These are phyloP conservation scores for Ophiostoma ips DNA, from an alignment of 2,329 filamentous ascomycete genomes.

Conservation along the genomic window DNA sequence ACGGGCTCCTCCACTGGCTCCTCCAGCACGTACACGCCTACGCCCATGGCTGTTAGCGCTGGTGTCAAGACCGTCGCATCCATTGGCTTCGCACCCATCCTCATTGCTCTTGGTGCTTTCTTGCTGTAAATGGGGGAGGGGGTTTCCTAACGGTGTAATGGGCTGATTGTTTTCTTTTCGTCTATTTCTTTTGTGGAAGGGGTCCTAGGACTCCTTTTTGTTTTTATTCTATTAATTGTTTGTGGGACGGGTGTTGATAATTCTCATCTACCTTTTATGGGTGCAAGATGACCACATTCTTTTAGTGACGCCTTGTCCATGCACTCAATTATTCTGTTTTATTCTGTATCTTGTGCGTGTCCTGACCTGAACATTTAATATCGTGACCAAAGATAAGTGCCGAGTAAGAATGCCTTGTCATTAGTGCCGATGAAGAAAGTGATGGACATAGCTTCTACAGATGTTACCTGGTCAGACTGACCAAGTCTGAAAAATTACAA, in stretches of 20 bases:
- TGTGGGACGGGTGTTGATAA: background rate
- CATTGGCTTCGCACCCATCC: conserved; percentile 3
- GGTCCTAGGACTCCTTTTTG: background rate
- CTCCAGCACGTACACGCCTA: background rate
- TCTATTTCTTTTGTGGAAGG: background rate
- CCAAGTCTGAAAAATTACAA: no score
- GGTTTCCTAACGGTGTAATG: background rate
- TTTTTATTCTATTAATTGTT: background rate
- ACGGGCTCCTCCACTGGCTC: background rate
- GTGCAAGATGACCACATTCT: background rate
- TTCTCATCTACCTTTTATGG: background rate
- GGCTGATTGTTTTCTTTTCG: background rate
- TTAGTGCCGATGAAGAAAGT: no score
- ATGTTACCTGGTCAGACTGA: no score
- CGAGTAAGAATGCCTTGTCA: no score
- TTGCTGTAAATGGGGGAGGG: no score
- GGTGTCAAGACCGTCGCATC: conserved; percentile 9
- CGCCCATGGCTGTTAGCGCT: conserved; percentile 6
- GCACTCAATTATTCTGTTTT: no score
- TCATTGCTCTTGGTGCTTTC: conserved; percentile 8
- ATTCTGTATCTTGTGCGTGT: no score
- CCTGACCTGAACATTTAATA: no score
- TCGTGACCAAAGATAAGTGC: no score
- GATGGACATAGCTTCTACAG: no score
- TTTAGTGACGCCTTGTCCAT: background rate